Evolutionary conservation across 768 basidiomycete species (phyloP).

Genomic region (Russula olivacea): DNA sequence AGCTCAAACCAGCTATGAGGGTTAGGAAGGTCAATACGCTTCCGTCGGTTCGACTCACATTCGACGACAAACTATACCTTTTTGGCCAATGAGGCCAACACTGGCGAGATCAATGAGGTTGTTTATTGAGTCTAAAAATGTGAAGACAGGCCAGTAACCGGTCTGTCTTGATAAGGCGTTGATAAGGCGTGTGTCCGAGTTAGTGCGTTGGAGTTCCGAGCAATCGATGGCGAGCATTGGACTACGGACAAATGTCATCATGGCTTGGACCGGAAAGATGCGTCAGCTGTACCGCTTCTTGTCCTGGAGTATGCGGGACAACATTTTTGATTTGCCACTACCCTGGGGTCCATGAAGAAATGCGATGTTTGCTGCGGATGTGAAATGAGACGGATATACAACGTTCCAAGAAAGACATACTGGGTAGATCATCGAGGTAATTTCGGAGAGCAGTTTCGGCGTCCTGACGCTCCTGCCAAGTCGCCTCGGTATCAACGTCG

Average conservation of each 20-base stretch:
- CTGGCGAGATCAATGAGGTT: slow-evolving; percentile 87
- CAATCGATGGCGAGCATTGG: slow-evolving; percentile 76
- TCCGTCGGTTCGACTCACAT: not conserved
- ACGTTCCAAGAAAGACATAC: slow-evolving; percentile 36
- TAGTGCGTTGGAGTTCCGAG: slow-evolving; percentile 58
- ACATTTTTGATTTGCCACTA: slow-evolving; percentile 66
- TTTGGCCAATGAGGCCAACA: slow-evolving; percentile 93
- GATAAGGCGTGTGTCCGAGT: slow-evolving; percentile 64
- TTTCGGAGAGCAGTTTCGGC: slow-evolving; percentile 60
- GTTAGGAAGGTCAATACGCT: not conserved
- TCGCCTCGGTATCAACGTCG: slow-evolving; percentile 34
- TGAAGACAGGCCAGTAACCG: slow-evolving; percentile 87
- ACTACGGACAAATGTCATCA: slow-evolving; percentile 43
- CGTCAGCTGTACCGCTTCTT: slow-evolving; percentile 40
- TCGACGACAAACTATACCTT: slow-evolving; percentile 44
- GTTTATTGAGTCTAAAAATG: slow-evolving; percentile 73
- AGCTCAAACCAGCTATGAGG: slow-evolving; percentile 69
- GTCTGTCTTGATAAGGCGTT: slow-evolving; percentile 69
- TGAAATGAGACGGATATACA: not conserved
- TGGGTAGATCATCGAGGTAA: slow-evolving; percentile 75
- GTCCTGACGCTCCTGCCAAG: slow-evolving; percentile 82
- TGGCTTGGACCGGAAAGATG: not conserved
- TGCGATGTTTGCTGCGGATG: slow-evolving; percentile 54
- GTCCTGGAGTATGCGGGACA: slow-evolving; percentile 48
- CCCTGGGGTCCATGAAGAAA: slow-evolving; percentile 83